Evolutionary conservation across 768 basidiomycete species (phyloP).

Genomic region (Lactifluus echinatus): DNA sequence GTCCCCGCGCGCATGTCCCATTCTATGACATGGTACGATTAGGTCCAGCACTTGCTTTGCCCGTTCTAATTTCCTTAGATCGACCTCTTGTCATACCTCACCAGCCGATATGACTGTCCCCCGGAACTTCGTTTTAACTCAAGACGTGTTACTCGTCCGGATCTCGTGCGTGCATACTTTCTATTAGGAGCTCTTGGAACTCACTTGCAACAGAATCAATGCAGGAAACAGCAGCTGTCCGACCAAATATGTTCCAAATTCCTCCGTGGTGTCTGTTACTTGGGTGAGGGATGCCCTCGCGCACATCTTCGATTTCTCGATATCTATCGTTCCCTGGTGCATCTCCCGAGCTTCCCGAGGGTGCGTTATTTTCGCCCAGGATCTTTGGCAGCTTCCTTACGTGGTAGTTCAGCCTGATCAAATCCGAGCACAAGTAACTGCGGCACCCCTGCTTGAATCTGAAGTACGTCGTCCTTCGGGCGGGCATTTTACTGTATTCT

Average conservation of each 20-base stretch:
- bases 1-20: slow-evolving; percentile 1
- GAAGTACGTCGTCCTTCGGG: background rate
- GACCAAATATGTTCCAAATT: background rate
- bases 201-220: background rate
- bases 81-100: background rate
- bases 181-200: background rate
- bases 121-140: background rate
- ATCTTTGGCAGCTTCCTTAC: background rate
- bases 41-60: background rate
- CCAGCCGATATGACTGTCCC: background rate
- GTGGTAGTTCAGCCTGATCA: background rate
- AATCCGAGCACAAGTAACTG: background rate
- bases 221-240: background rate
- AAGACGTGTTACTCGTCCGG: background rate
- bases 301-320: background rate
- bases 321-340: background rate
- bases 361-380: background rate
- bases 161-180: background rate
- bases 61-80: background rate
- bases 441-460: background rate
- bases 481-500: background rate
- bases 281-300: background rate
- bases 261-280: background rate
- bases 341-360: background rate
- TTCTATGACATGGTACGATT: background rate